Evolutionary conservation across 2,329 filamentous ascomycete species (phyloP).

Genomic region (Sclerotinia subarctica): DNA sequence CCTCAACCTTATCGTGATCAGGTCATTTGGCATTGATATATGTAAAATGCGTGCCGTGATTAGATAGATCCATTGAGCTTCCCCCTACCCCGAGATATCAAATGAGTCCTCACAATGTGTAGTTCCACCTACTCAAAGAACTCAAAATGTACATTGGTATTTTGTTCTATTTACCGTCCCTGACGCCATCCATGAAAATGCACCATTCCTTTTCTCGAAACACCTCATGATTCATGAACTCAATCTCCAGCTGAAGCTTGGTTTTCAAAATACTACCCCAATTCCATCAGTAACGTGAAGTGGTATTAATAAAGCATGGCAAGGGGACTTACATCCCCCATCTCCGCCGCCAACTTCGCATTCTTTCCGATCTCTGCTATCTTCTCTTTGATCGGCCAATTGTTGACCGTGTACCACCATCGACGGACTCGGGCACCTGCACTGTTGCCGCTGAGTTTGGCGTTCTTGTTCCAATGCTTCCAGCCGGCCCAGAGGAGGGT

Average conservation of each 20-base stretch:
- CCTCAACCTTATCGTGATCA: not conserved
- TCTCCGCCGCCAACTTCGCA: conserved; percentile 40
- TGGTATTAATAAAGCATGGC: conserved; percentile 24
- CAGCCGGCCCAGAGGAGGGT: conserved; percentile 82
- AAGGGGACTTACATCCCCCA: conserved; percentile 42
- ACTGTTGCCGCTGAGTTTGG: conserved; percentile 71
- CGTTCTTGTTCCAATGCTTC: conserved; percentile 82
- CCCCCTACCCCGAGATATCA: not conserved
- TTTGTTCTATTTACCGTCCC: not conserved
- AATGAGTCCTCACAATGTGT: not conserved
- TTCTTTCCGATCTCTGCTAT: conserved; percentile 28
- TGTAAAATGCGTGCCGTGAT: not conserved
- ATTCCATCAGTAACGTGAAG: conserved; percentile 32
- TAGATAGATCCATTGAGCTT: not conserved
- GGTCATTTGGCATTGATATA: not conserved
- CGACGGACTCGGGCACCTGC: conserved; percentile 74
- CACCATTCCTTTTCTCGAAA: not conserved
- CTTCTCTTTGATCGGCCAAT: conserved; percentile 67
- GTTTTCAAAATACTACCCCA: conserved; percentile 34
- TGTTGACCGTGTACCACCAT: conserved; percentile 96
- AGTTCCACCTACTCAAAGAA: not conserved
- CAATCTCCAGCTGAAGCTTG: conserved; percentile 29
- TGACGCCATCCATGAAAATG: conserved; percentile 19
- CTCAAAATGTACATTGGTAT: not conserved
- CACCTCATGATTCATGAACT: conserved; percentile 21